Base-by-base conservation (phyloP, 2,329 filamentous ascomycete species). In the Diaporthe longicolla region DNA sequence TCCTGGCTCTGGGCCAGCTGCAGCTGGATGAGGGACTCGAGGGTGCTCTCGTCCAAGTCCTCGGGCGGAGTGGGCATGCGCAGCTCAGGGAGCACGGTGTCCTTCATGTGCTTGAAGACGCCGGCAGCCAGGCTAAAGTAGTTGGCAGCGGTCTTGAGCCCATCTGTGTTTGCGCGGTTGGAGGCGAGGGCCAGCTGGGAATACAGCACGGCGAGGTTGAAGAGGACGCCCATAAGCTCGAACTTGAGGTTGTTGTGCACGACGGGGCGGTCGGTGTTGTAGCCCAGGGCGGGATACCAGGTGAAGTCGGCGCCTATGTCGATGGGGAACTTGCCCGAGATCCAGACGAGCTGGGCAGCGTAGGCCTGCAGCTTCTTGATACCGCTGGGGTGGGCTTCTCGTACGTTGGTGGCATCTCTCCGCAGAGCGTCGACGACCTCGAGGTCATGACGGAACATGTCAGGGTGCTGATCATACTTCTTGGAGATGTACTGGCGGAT, bases 391-490 rank as follows among this genome's bases (percentile, higher is more conserved):
- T 99, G 97, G 3, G 97, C 92, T 81, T 99, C 97, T 74, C 93
- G 91, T 2, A 97, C 93, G 82, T 95, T 94, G 72, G 98, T 88
- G n/a, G 97, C 97, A 82, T 97, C 94, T 76, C 90, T 90, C 7
- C 97, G 92, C 73, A 98, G 86, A 65, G 90, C 87, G 81, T 98
- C 95, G 79, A 99, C 95, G 77, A 93, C 90, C 80, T 95, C 92
- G 74, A 91, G 91, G 85, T 99, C 97, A 77, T 94, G 90, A 76
- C 91, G 91, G 84, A 99, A 99, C 93, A 98, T 97, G 83, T 98
- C 95, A 45, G 97, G 96, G 82, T 98, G 96, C 82, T 99, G 97
- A 84, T 98, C 96, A 92, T 98, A 98, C 88, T 98, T 98, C 83
- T 91, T 93, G 76, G 95, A 97, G 80, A 99, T 98, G 86, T 99